Evolutionary conservation across 192 early-diverging fungal species (phyloP).

Genomic region (Coemansia sp.): DNA sequence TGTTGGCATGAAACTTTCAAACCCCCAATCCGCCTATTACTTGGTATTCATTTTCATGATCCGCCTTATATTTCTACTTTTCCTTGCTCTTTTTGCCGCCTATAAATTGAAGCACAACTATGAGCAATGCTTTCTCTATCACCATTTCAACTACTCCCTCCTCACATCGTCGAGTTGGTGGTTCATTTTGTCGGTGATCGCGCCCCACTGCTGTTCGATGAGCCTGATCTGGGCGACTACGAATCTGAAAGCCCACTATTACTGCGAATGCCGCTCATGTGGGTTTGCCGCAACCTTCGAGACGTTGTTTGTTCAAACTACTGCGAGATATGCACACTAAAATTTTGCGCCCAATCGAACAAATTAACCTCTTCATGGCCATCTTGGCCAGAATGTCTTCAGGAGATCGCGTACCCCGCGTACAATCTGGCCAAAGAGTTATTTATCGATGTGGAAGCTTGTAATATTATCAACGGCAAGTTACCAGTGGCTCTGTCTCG

Average conservation of each 20-base stretch:
- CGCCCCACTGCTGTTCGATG: background rate
- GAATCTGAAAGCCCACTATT: background rate
- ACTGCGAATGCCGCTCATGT: background rate
- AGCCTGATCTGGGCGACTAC: no score
- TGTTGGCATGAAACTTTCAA: no score
- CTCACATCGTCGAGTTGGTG: background rate
- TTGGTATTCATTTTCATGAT: background rate
- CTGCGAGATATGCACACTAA: background rate
- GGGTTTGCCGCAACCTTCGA: background rate
- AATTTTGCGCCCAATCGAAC: background rate
- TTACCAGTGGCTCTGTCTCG: background rate
- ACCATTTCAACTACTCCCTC: background rate
- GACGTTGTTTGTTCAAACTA: background rate
- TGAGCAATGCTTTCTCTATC: background rate
- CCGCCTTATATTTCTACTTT: background rate
- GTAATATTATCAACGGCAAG: background rate
- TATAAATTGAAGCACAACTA: background rate
- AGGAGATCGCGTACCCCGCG: background rate
- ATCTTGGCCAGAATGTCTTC: background rate
- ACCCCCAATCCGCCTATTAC: background rate
- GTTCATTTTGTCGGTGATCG: background rate
- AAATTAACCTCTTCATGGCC: background rate
- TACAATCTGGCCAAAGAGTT: background rate
- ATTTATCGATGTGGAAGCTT: background rate
- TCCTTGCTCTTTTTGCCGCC: background rate